Conservation (phyloP, 352 stramenopile genomes). For the Chloridella minuta region DNA sequence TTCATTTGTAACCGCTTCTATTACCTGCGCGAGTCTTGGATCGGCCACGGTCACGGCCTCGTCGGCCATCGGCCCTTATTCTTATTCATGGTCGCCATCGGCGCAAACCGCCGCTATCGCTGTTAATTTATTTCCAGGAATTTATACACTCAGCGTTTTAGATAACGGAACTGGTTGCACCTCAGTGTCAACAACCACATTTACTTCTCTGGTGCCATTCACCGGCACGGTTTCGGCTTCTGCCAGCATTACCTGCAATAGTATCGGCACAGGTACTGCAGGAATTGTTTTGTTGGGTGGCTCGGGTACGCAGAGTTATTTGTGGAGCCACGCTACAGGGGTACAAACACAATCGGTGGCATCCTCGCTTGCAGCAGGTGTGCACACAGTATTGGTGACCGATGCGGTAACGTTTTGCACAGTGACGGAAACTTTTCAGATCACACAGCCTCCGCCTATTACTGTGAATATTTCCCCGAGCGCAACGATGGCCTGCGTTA, state of each 20-base stretch:
- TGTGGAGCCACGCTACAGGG: neutral
- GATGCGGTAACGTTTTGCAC: neutral
- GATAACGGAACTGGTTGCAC: no score
- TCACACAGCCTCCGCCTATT: neutral
- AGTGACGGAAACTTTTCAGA: neutral
- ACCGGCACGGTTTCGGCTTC: neutral
- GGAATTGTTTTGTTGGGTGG: neutral
- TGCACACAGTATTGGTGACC: neutral
- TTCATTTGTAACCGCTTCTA: no score
- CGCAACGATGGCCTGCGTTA: neutral
- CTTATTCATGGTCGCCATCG: neutral
- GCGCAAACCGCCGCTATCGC: neutral
- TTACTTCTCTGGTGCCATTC: neutral
- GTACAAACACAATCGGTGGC: neutral
- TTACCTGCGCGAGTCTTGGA: no score
- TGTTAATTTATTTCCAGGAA: neutral
- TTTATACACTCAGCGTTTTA: neutral
- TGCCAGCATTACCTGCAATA: neutral
- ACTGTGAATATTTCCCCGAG: neutral
- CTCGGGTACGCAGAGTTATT: neutral
- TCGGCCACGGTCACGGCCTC: no score
- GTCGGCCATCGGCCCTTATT: no score
- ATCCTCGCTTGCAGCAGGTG: neutral
- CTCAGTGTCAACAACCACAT: neutral
- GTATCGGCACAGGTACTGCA: neutral